Evolutionary conservation across 305 asterid genomes (phyloP).

Genomic region (Fraxinus floribunda): DNA sequence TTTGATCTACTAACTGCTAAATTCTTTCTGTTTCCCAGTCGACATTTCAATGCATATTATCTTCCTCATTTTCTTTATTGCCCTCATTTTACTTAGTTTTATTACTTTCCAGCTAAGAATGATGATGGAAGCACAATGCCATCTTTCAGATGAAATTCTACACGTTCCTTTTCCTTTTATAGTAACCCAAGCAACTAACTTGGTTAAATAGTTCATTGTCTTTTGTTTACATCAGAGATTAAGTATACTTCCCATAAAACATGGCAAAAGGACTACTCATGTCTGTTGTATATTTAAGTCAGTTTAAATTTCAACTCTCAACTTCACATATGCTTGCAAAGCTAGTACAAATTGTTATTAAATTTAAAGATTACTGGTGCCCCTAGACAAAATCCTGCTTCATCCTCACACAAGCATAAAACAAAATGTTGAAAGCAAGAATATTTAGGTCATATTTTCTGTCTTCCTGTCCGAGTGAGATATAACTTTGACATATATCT

Average conservation of each 20-base stretch:
- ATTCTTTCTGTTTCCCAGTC: not conserved
- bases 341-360: not conserved
- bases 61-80: not conserved
- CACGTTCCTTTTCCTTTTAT: not conserved
- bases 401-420: constrained; percentile 2
- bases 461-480: not conserved
- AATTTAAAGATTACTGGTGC: not conserved
- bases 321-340: not conserved
- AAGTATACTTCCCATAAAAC: not conserved
- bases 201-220: not conserved
- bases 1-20: not conserved
- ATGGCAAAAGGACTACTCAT: not conserved
- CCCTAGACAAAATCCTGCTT: not conserved
- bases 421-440: not conserved
- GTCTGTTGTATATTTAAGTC: not conserved
- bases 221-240: not conserved
- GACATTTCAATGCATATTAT: not conserved
- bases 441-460: not conserved
- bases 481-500: not conserved
- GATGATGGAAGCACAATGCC: not conserved
- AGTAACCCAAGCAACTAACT: not conserved
- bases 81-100: not conserved
- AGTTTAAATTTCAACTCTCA: not conserved
- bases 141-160: not conserved
- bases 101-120: not conserved